Evolutionary conservation across 257 asterid species (phyloP).

Genomic region (Gynochthodes officinalis): DNA sequence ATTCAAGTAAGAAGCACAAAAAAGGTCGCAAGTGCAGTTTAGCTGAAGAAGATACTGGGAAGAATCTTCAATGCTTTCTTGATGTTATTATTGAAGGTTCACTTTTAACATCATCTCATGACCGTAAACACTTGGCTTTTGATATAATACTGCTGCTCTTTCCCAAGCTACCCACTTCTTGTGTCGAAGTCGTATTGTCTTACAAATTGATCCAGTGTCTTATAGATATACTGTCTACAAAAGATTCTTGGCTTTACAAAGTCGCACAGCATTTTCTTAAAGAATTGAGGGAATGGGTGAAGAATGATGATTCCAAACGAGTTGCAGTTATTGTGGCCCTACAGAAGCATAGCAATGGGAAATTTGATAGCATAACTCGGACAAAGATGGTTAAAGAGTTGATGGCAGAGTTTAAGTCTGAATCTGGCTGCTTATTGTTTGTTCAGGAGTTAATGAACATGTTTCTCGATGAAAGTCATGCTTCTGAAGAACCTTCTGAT

Average conservation of each 20-base stretch:
- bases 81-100: slow-evolving; percentile 83
- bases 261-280: slow-evolving; percentile 75
- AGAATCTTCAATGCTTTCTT: slow-evolving; percentile 55
- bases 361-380: slow-evolving; percentile 74
- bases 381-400: slow-evolving; percentile 73
- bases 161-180: slow-evolving; percentile 69
- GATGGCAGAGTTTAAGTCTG: slow-evolving; percentile 72
- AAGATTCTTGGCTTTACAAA: slow-evolving; percentile 86
- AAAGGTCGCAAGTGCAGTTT: slow-evolving; percentile 57
- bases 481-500: slow-evolving; percentile 95
- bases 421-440: slow-evolving; percentile 71
- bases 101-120: slow-evolving; percentile 83
- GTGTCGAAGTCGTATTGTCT: slow-evolving; percentile 50
- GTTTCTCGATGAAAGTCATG: slow-evolving; percentile 81
- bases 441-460: slow-evolving; percentile 61
- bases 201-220: slow-evolving; percentile 84
- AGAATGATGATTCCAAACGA: slow-evolving; percentile 65
- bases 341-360: slow-evolving; percentile 88
- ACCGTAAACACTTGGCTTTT: slow-evolving; percentile 83
- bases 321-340: slow-evolving; percentile 84
- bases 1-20: slow-evolving; percentile 71
- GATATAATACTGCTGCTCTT: slow-evolving; percentile 71
- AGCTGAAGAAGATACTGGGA: slow-evolving; percentile 67
- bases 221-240: slow-evolving; percentile 75
- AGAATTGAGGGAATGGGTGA: slow-evolving; percentile 75